Evolutionary conservation across 2,329 filamentous ascomycete species (phyloP), one percentile per base, ranked within the genome.

Genomic region (Fusarium armeniacum): DNA sequence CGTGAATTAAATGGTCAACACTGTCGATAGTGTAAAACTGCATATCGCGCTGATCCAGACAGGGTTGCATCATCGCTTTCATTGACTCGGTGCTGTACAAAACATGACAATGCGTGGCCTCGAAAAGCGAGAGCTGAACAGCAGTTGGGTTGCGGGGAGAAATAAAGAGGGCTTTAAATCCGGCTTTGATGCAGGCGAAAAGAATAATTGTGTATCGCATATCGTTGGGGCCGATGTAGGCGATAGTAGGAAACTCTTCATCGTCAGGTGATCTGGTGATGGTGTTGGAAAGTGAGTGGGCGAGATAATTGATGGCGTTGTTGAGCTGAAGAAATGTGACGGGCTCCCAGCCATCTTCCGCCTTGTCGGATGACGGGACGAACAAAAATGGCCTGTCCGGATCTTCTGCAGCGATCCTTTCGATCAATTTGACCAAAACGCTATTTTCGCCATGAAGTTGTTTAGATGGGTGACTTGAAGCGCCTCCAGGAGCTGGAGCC

Each of bases 101-200:
- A 10, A 11, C 8, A 4, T 28, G 12, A 6, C 59, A 64, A 0
- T 40, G 4, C 0, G 59, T 64, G 3, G 16, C 22, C 8, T 64
- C 33, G 1, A 64, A 64, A 1, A 64, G 38, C 0, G 61, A 64
- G 1, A 64, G n/a, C 8, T 64, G 61, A 4, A 64, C 59, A 1
- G 44, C 26, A 1, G 51, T 6, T 0, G 59, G 45, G 3, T 64
- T 64, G 8, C 61, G 22, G 0, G 59, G 59, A 0, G 61, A 64
- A 11, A 64, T 50, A 3, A 64, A 64, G 0, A 64, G 43, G 0
- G 51, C 61, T 2, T 58, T 64, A n/a, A 41, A 64, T 2, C 61
- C 44, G 0, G 59, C 59, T 2, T 40, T 50, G 0, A 64, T n/a
- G 12, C 44, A 64, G 5, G 61, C 59, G 0, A 64, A 22, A 0